Evolutionary conservation across 2,329 filamentous ascomycete genomes (phyloP).

Genomic region (Fusarium tanahbumbuense): DNA sequence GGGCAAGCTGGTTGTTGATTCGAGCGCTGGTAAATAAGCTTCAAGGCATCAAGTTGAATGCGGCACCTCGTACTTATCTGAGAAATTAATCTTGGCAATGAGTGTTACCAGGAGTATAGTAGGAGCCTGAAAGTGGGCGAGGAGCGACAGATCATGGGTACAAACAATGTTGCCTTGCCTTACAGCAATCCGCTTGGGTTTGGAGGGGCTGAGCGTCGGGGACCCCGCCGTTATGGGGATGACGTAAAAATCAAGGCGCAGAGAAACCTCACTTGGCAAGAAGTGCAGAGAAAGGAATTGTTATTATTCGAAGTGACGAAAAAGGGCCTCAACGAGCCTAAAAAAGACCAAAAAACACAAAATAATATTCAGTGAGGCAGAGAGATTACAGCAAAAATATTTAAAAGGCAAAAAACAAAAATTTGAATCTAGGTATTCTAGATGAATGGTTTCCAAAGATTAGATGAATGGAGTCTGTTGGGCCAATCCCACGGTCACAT

Average conservation of each 20-base stretch:
- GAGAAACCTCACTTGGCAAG: slow-evolving; percentile 14
- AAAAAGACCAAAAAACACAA: neutral
- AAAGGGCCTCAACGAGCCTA: neutral
- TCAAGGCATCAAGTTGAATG: slow-evolving; percentile 7
- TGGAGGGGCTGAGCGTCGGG: slow-evolving; percentile 35
- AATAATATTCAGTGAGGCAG: fast-evolving
- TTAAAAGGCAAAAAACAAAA: slow-evolving; percentile 45
- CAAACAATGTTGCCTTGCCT: slow-evolving; percentile 4
- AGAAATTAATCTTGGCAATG: slow-evolving; percentile 24
- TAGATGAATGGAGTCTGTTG: slow-evolving; percentile 63
- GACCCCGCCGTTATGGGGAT: slow-evolving; percentile 29
- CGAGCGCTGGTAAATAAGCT: neutral
- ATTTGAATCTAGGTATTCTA: slow-evolving; percentile 57
- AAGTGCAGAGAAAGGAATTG: neutral
- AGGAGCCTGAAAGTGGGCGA: slow-evolving; percentile 37
- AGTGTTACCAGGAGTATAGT: slow-evolving; percentile 20
- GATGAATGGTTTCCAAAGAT: slow-evolving; percentile 62
- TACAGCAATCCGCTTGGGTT: slow-evolving; percentile 15
- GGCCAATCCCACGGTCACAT: slow-evolving; percentile 75
- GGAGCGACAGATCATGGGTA: slow-evolving; percentile 33
- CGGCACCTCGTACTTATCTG: slow-evolving; percentile 3
- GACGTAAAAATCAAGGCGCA: slow-evolving; percentile 35
- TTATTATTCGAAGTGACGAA: neutral
- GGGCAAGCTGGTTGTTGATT: slow-evolving; percentile 8
- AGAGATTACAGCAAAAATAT: too few species aligned